phyloP scores from a whole-genome alignment of 352 stramenopile genomes.

The Pythium vanterpoolii region DNA sequence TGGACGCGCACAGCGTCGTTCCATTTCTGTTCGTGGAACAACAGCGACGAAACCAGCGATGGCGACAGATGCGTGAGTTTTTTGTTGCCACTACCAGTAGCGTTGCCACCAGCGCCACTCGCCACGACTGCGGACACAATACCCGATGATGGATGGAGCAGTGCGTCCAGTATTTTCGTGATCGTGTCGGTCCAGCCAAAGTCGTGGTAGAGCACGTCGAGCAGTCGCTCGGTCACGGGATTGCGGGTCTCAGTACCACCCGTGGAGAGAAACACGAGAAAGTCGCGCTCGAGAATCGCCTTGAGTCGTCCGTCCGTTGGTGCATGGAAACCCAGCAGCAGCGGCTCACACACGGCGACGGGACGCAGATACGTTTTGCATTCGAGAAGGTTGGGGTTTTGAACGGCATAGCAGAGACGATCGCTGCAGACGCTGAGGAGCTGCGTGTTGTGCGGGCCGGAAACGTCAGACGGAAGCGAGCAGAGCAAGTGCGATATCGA shows the following conservation, averaged over 20 bases:
- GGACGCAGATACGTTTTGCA: slow-evolving; percentile 39
- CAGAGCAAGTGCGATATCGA: slow-evolving; percentile 26
- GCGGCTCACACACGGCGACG: slow-evolving; percentile 45
- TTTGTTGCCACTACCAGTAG: slow-evolving; percentile 31
- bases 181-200: slow-evolving; percentile 61
- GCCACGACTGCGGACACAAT: background rate
- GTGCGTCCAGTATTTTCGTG: slow-evolving; percentile 38
- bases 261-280: slow-evolving; percentile 47
- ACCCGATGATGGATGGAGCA: slow-evolving; percentile 24
- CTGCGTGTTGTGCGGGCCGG: slow-evolving; percentile 26
- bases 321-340: slow-evolving; percentile 42
- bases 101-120: background rate
- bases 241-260: slow-evolving; percentile 39
- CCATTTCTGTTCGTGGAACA: slow-evolving; percentile 53
- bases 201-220: slow-evolving; percentile 42
- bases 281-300: slow-evolving; percentile 60
- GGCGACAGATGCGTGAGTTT: slow-evolving; percentile 38
- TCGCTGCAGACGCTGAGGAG: slow-evolving; percentile 50
- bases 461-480: slow-evolving; percentile 25
- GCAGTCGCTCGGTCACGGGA: slow-evolving; percentile 41
- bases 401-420: slow-evolving; percentile 50
- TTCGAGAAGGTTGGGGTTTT: slow-evolving; percentile 35
- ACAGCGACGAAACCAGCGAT: slow-evolving; percentile 41
- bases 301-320: slow-evolving; percentile 31
- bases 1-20: slow-evolving; percentile 51